Evolutionary conservation across 495 filamentous ascomycete genomes (phyloP).

Genomic region (Aspergillus haitiensis): DNA sequence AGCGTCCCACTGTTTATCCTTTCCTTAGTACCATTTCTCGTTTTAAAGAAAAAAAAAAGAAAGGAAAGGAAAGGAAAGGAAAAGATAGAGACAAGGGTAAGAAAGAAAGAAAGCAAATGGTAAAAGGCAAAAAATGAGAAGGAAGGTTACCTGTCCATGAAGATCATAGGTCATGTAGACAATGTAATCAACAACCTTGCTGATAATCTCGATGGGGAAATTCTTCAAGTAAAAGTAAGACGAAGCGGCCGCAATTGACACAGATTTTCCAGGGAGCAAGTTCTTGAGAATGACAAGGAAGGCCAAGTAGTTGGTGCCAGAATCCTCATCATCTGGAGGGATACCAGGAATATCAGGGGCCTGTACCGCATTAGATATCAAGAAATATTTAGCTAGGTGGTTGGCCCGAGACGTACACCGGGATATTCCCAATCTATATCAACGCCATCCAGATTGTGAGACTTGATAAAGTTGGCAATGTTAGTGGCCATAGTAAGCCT

Average conservation of each 20-base stretch:
- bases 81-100: no score
- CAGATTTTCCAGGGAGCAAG: constrained; percentile 6
- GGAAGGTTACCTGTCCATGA: constrained; percentile 28
- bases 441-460: constrained; percentile 39
- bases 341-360: constrained; percentile 38
- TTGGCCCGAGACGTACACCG: neutral
- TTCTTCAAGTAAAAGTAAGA: constrained; percentile 39
- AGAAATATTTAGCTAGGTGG: no score
- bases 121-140: neutral
- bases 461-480: constrained; percentile 33
- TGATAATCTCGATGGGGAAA: constrained; percentile 31
- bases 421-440: constrained; percentile 48
- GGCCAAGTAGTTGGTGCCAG: constrained; percentile 30
- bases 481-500: constrained; percentile 36
- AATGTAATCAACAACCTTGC: constrained; percentile 31
- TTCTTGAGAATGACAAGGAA: constrained; percentile 31
- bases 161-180: constrained; percentile 42
- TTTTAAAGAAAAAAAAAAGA: no score
- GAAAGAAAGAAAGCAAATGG: constrained; percentile 14
- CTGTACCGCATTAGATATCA: no score
- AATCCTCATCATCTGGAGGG: constrained; percentile 18
- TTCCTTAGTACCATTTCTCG: no score
- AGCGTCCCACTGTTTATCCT: constrained; percentile 27
- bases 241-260: constrained; percentile 25
- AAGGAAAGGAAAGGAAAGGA: no score